Evolutionary conservation across 1,139 yeast genomes (phyloP).

Genomic region (Debaryomyces fabryi): DNA sequence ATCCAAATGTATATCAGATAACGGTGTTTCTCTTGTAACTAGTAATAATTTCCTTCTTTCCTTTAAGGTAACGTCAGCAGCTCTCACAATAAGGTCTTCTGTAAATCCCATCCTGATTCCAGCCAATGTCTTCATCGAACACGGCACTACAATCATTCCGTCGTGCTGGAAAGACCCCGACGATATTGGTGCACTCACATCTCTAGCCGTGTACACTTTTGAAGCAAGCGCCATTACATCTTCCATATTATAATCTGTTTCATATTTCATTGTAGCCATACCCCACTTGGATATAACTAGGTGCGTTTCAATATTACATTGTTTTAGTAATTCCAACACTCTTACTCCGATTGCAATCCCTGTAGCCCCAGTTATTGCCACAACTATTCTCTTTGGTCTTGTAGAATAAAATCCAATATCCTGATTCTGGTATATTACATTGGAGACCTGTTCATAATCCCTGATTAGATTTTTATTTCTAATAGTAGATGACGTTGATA

Average conservation of each 20-base stretch:
- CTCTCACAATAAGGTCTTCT: constrained; percentile 21
- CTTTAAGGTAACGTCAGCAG: constrained; percentile 24
- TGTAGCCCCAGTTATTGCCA: constrained; percentile 24
- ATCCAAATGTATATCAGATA: constrained; percentile 22
- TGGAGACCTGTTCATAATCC: not conserved
- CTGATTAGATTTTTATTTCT: not conserved
- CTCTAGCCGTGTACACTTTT: constrained; percentile 16
- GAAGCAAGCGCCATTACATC: constrained; percentile 17
- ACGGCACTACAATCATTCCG: constrained; percentile 25
- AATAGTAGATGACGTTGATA: constrained; percentile 5
- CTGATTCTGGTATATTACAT: not conserved
- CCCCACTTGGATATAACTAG: constrained; percentile 24
- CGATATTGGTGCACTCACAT: constrained; percentile 22
- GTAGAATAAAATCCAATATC: not conserved
- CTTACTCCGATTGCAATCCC: constrained; percentile 20
- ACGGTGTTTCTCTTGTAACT: constrained; percentile 23
- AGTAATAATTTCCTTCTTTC: constrained; percentile 19
- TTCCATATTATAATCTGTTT: constrained; percentile 18
- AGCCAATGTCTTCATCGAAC: constrained; percentile 24
- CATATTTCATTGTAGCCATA: constrained; percentile 22
- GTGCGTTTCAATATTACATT: constrained; percentile 19
- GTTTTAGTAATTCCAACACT: constrained; percentile 16
- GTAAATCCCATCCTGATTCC: constrained; percentile 23
- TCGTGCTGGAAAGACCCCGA: constrained; percentile 24
- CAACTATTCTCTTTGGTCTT: constrained; percentile 19